A percentile compares a stretch with the other conserved stretches of the same genome.
phyloP scores from a whole-genome alignment of 305 asterid species.

The Fraxinus velutina region DNA sequence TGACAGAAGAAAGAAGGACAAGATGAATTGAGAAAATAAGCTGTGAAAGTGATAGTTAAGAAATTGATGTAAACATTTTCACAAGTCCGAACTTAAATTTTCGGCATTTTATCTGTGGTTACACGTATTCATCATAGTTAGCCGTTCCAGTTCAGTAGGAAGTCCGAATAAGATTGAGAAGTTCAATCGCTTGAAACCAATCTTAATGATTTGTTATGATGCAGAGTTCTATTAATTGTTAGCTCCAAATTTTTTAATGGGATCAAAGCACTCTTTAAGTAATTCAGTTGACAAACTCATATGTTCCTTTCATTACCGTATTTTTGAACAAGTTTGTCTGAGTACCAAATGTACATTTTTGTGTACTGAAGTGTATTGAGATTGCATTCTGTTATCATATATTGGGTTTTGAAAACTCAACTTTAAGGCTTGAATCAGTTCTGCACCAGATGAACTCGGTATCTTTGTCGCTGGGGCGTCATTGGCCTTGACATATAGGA shows the following conservation, averaged over 20 bases:
- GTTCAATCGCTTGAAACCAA: not conserved
- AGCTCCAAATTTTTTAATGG: not conserved
- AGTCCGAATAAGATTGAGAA: not conserved
- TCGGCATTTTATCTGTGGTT: not conserved
- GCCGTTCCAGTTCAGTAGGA: not conserved
- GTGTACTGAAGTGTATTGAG: not conserved
- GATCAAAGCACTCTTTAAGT: not conserved
- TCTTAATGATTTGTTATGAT: not conserved
- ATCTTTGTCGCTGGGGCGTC: not conserved
- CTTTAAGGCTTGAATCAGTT: not conserved
- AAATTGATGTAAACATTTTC: not conserved
- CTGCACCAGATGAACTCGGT: not conserved
- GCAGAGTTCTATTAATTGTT: not conserved
- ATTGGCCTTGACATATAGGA: not conserved
- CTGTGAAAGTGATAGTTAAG: not conserved
- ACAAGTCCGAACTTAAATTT: not conserved
- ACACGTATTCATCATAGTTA: not conserved
- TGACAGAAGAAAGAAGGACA: conserved; percentile 41
- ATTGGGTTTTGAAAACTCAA: not conserved
- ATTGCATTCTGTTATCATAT: not conserved
- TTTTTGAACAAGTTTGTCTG: not conserved
- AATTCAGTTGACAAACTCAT: not conserved
- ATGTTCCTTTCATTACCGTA: not conserved
- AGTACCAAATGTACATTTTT: not conserved
- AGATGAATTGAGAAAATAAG: conserved; percentile 17